These are phyloP conservation scores for Venturia oleaginea DNA, from an alignment of 2,329 filamentous ascomycete species.

Conservation along the genomic window DNA sequence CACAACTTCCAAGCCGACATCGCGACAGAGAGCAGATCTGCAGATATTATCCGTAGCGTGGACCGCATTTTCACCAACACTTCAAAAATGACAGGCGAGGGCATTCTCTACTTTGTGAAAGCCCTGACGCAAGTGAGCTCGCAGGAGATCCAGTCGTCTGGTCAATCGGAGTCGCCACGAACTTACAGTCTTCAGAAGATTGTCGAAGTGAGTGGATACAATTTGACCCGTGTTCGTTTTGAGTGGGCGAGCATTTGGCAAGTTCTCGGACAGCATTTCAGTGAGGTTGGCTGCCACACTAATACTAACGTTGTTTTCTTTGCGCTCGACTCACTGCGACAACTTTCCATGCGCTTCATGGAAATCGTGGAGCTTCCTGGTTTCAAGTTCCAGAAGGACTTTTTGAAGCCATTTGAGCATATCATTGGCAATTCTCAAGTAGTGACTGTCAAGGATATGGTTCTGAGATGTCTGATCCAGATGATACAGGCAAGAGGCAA, in stretches of 20 bases:
- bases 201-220: slow-evolving; percentile 98
- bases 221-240: slow-evolving; percentile 96
- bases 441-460: slow-evolving; percentile 93
- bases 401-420: slow-evolving; percentile 95
- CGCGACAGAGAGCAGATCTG: slow-evolving; percentile 82
- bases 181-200: slow-evolving; percentile 98
- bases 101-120: slow-evolving; percentile 89
- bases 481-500: slow-evolving; percentile 97
- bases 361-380: slow-evolving; percentile 95
- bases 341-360: slow-evolving; percentile 97
- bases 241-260: slow-evolving; percentile 99
- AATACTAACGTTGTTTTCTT: slow-evolving; percentile 98
- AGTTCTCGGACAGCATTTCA: slow-evolving; percentile 96
- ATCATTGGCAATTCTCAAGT: slow-evolving; percentile 90
- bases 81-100: slow-evolving; percentile 82
- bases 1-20: slow-evolving; percentile 62
- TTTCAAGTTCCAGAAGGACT: slow-evolving; percentile 99
- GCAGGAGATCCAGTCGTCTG: slow-evolving; percentile 97
- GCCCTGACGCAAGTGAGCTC: slow-evolving; percentile 93
- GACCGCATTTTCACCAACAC: slow-evolving; percentile 97
- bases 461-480: slow-evolving; percentile 88
- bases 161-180: slow-evolving; percentile 86
- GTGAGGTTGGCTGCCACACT: slow-evolving; percentile 89
- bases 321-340: slow-evolving; percentile 85
- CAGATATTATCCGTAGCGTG: slow-evolving; percentile 85